phyloP scores from a whole-genome alignment of 1,284 basidiomycete species.

The Ganoderma resinaceum region DNA sequence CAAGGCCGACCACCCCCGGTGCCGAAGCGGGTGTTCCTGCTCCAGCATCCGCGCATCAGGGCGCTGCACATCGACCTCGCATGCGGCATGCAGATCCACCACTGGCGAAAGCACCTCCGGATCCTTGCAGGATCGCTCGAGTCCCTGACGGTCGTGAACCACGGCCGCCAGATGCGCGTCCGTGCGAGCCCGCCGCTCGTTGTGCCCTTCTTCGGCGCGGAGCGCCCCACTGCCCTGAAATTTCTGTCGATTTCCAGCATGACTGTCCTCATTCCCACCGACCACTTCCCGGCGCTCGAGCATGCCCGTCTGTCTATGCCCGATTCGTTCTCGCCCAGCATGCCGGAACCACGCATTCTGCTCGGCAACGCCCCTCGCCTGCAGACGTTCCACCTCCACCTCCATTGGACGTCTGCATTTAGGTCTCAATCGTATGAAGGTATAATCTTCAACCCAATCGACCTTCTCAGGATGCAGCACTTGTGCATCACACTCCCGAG shows the following conservation, averaged over 20 bases:
- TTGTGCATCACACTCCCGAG: not conserved
- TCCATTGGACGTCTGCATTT: too few species aligned
- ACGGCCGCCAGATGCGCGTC: not conserved
- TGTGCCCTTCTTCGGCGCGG: not conserved
- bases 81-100: not conserved
- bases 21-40: not conserved
- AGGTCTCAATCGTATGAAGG: too few species aligned
- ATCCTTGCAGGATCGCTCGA: conserved; percentile 2
- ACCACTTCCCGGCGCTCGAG: not conserved
- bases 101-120: not conserved
- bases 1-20: not conserved
- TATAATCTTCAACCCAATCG: not conserved
- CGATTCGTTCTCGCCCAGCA: not conserved
- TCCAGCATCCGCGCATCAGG: not conserved
- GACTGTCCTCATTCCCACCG: not conserved
- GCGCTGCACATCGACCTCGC: conserved; percentile 4
- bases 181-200: not conserved
- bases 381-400: not conserved
- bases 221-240: not conserved
- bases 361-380: not conserved
- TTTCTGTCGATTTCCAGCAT: not conserved
- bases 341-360: not conserved
- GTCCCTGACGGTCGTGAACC: not conserved
- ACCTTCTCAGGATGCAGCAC: conserved; percentile 6
- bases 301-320: not conserved